A percentile compares a stretch with the other conserved stretches of the same genome.
Conservation (phyloP, 805 yeast genomes). For the Kodamaea kaohsiungensis region DNA sequence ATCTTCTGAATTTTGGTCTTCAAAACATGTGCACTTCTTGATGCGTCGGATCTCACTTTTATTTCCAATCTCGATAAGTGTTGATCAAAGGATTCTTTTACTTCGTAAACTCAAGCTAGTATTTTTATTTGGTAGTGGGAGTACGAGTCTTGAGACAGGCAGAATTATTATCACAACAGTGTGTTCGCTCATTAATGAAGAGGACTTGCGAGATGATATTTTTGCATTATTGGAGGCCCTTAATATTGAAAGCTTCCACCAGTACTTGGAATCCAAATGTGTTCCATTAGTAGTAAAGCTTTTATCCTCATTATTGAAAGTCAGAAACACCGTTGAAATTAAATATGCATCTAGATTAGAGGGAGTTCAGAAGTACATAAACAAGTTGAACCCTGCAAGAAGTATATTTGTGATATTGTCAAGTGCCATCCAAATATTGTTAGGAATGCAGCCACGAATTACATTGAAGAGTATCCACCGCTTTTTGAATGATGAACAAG, state of each 20-base stretch:
- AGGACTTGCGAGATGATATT: conserved; percentile 24
- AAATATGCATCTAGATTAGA: not conserved
- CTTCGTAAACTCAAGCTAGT: conserved; percentile 42
- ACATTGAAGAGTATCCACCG: conserved; percentile 12
- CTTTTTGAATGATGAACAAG: conserved; percentile 13
- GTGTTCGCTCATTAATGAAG: conserved; percentile 20
- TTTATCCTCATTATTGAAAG: conserved; percentile 9
- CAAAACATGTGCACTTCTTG: conserved; percentile 37
- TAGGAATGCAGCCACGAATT: not conserved
- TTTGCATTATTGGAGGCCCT: conserved; percentile 23
- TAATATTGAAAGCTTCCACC: conserved; percentile 5
- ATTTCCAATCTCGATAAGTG: conserved; percentile 20
- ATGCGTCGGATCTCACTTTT: conserved; percentile 30
- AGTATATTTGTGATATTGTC: not conserved
- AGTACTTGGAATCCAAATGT: not conserved
- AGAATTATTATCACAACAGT: conserved; percentile 20
- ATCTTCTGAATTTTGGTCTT: conserved; percentile 33
- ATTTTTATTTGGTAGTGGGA: conserved; percentile 23
- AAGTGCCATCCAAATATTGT: conserved; percentile 5
- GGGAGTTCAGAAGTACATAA: not conserved
- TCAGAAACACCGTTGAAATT: not conserved
- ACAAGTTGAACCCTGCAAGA: not conserved
- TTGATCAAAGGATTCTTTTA: conserved; percentile 21
- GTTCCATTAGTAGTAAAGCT: conserved; percentile 14
- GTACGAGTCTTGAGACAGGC: conserved; percentile 15